Conservation (phyloP, 768 basidiomycete genomes). For the Boletus rubroflammeus region DNA sequence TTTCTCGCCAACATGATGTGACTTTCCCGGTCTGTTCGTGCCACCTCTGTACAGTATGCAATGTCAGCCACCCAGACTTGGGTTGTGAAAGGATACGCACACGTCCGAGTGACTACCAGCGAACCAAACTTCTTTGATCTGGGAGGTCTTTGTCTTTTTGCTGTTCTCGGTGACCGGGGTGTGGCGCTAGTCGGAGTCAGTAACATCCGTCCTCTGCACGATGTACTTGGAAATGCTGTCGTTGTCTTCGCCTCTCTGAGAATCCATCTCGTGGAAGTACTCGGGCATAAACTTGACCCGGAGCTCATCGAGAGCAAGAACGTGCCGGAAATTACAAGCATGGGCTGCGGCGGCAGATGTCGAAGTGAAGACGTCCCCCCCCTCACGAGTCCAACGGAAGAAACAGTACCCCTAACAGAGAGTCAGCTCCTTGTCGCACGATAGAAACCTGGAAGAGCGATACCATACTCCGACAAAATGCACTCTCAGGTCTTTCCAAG, state of each 20-base stretch:
- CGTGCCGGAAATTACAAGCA: not conserved
- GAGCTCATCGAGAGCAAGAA: conserved; percentile 53
- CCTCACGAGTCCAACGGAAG: not conserved
- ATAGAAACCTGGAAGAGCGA: not conserved
- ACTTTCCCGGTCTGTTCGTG: too few species aligned
- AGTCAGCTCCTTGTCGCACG: too few species aligned
- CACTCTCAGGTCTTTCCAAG: conserved; percentile 38
- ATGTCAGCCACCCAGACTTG: not conserved
- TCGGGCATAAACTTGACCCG: conserved; percentile 53
- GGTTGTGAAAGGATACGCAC: conserved; percentile 8
- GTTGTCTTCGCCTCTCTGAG: conserved; percentile 9
- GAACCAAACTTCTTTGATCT: too few species aligned
- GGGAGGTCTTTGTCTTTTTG: not conserved
- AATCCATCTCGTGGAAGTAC: conserved; percentile 31
- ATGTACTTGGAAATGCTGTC: conserved; percentile 12
- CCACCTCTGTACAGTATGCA: not conserved
- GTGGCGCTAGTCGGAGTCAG: not conserved
- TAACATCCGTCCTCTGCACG: conserved; percentile 7
- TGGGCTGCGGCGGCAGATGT: not conserved
- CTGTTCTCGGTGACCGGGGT: not conserved
- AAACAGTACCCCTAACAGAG: not conserved
- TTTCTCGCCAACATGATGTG: not conserved
- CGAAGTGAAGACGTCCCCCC: not conserved
- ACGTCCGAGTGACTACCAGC: too few species aligned
- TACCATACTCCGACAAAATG: conserved; percentile 42